Evolutionary conservation across 345 rosid species (phyloP).

Genomic region (Mangifera indica): DNA sequence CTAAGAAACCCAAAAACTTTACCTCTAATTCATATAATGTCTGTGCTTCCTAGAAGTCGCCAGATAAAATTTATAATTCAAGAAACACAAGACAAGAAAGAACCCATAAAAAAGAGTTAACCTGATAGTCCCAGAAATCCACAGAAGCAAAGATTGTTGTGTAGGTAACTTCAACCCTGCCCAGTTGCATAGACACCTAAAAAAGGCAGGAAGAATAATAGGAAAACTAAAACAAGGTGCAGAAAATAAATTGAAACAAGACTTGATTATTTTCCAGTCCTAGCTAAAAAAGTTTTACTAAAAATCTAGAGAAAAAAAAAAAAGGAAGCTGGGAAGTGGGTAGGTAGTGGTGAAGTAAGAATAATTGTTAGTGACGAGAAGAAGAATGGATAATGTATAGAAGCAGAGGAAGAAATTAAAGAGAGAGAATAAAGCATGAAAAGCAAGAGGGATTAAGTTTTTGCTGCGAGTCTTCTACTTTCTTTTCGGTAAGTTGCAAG

Average conservation of each 20-base stretch:
- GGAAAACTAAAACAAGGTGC: constrained; percentile 12
- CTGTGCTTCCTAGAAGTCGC: background rate
- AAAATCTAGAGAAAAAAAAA: background rate
- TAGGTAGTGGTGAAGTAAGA: background rate
- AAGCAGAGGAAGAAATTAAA: constrained; percentile 13
- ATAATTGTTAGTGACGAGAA: background rate
- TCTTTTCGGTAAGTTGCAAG: too few relatives aligned
- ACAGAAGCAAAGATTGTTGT: constrained; percentile 24
- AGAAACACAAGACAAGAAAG: background rate
- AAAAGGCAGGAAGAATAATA: constrained; percentile 10
- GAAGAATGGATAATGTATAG: constrained; percentile 35
- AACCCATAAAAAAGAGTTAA: constrained; percentile 18
- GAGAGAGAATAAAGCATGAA: constrained; percentile 25
- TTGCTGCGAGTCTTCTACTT: constrained; percentile 22
- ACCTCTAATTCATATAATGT: background rate
- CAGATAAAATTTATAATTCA: background rate
- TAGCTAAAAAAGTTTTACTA: constrained; percentile 15
- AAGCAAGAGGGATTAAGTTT: constrained; percentile 10
- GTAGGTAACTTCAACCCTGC: constrained; percentile 18
- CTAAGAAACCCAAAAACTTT: background rate
- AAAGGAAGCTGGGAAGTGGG: background rate
- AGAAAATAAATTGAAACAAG: constrained; percentile 16
- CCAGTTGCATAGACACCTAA: constrained; percentile 18
- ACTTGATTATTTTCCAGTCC: constrained; percentile 14
- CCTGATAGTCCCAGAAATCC: constrained; percentile 36